phyloP scores from a whole-genome alignment of 768 basidiomycete species.

The Lentinula sp. region DNA sequence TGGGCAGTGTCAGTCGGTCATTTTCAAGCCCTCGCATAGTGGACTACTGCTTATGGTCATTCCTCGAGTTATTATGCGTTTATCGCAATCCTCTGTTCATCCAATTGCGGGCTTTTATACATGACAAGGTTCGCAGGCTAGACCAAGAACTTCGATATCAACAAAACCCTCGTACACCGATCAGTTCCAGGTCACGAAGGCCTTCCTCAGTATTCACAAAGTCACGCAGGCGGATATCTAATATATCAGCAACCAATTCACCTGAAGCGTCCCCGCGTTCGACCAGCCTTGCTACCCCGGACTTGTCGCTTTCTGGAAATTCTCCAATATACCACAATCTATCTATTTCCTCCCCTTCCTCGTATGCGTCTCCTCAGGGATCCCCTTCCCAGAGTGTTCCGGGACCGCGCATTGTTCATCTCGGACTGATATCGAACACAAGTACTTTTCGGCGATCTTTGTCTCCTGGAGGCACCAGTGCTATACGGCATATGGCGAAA shows the following conservation, averaged over 20 bases:
- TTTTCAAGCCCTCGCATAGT: conserved; percentile 46
- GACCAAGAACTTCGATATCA: conserved; percentile 42
- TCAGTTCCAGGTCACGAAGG: conserved; percentile 29
- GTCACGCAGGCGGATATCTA: conserved; percentile 33
- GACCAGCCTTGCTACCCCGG: conserved; percentile 24
- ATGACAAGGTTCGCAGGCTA: conserved; percentile 54
- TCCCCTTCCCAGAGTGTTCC: conserved; percentile 8
- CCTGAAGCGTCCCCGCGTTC: conserved; percentile 40
- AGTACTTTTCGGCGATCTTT: conserved; percentile 9
- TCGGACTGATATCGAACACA: conserved; percentile 44
- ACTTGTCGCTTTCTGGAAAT: background rate
- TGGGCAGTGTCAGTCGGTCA: conserved; percentile 6
- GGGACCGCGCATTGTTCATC: conserved; percentile 51
- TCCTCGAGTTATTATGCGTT: conserved; percentile 59
- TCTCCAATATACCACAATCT: background rate
- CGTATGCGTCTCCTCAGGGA: background rate
- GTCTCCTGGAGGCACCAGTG: conserved; percentile 15
- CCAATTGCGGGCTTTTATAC: conserved; percentile 60
- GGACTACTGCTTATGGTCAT: conserved; percentile 71
- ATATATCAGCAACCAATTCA: conserved; percentile 33
- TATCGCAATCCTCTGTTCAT: conserved; percentile 57
- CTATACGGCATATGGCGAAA: conserved; percentile 21
- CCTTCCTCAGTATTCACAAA: conserved; percentile 54
- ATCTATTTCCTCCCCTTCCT: background rate
- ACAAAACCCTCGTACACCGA: conserved; percentile 10